A percentile compares a stretch with the other conserved stretches of the same genome.
Evolutionary conservation across 805 yeast genomes (phyloP).

Genomic region (Groenewaldozyma salmanticensis): DNA sequence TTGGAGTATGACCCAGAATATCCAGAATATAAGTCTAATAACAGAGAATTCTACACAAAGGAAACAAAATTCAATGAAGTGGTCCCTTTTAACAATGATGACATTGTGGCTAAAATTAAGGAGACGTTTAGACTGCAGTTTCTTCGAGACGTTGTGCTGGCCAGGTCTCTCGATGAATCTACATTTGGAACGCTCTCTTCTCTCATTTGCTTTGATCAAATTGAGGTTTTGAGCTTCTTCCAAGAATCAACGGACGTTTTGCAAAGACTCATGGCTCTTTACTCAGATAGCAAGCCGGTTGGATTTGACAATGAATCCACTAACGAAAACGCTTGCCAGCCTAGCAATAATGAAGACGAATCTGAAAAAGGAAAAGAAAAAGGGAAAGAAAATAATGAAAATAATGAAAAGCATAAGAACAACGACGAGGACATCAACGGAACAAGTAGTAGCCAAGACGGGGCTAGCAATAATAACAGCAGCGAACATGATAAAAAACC

Average conservation of each 20-base stretch:
- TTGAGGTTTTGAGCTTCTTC: constrained; percentile 51
- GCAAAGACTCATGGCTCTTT: constrained; percentile 49
- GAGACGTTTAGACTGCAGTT: constrained; percentile 72
- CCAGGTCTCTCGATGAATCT: constrained; percentile 73
- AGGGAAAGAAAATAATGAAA: neutral
- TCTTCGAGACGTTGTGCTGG: constrained; percentile 77
- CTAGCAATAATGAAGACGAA: neutral
- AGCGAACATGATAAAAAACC: neutral
- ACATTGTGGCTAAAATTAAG: constrained; percentile 47
- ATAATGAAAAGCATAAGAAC: neutral
- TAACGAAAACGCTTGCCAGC: neutral
- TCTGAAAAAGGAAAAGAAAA: neutral
- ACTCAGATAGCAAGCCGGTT: constrained; percentile 24
- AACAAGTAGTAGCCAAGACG: constrained; percentile 13
- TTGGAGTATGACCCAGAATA: constrained; percentile 85
- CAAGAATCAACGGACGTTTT: constrained; percentile 45
- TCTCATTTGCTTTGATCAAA: constrained; percentile 59
- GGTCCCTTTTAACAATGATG: constrained; percentile 46
- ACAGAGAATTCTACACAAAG: constrained; percentile 52
- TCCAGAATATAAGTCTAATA: constrained; percentile 71
- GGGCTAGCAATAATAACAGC: neutral
- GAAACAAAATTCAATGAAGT: constrained; percentile 62
- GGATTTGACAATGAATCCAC: constrained; percentile 6
- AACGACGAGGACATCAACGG: constrained; percentile 4
- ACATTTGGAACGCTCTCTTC: constrained; percentile 58